These are phyloP conservation scores for Gossypium gossypioides DNA, from an alignment of 441 rosid species.

Conservation along the genomic window DNA sequence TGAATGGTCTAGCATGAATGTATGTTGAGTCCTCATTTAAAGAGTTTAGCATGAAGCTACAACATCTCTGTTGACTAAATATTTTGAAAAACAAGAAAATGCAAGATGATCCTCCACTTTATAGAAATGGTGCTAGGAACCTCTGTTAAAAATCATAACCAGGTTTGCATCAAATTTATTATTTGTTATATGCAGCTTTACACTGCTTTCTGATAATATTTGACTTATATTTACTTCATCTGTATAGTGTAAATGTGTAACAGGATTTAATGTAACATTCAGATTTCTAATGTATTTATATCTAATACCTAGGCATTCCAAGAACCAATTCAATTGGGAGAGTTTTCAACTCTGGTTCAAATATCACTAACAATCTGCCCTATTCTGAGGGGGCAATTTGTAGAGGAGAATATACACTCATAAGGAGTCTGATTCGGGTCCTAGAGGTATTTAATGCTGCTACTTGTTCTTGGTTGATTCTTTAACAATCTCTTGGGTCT, in stretches of 20 bases:
- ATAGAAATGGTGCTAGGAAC: neutral
- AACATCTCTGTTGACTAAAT: neutral
- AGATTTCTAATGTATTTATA: slow-evolving; percentile 12
- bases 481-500: slow-evolving; percentile 17
- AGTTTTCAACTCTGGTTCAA: slow-evolving; percentile 56
- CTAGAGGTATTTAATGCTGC: slow-evolving; percentile 55
- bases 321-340: slow-evolving; percentile 81
- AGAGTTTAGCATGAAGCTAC: neutral
- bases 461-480: slow-evolving; percentile 16
- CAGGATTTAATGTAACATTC: neutral
- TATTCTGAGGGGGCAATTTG: slow-evolving; percentile 89
- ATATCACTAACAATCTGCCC: slow-evolving; percentile 54
- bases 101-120: neutral
- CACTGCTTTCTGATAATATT: slow-evolving; percentile 1
- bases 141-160: neutral
- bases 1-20: neutral
- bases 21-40: neutral
- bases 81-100: neutral
- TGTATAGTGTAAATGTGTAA: neutral
- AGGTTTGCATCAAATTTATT: neutral
- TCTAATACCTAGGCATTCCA: slow-evolving; percentile 52
- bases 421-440: slow-evolving; percentile 92
- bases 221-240: neutral
- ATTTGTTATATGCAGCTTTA: neutral
- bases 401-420: slow-evolving; percentile 87